Evolutionary conservation across 2,329 filamentous ascomycete species (phyloP), one percentile per base, ranked within the genome.

Genomic region (Fusarium subglutinans): DNA sequence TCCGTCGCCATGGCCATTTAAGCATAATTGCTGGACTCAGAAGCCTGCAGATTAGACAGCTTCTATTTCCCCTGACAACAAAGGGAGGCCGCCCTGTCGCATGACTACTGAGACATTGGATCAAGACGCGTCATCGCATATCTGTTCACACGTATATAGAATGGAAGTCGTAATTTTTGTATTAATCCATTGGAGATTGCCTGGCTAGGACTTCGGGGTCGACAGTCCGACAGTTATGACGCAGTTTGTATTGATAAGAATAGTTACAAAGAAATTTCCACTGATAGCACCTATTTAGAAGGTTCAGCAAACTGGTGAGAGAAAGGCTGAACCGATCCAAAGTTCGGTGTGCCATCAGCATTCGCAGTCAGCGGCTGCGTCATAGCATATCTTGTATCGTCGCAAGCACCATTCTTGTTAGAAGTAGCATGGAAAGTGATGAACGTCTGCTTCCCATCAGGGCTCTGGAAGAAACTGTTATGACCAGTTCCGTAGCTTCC

Each of bases 391-490:
- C 89, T 79, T 9, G 83, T 86, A 4, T 86, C 83, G 66, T 89
- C 87, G 63, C 89, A 90, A 3, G 85, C 83, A 2, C 88, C 88
- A 1, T 79, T 80, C 17, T 82, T 80, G 66, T 84, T 86, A 4
- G 82, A 80, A 1, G 87, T 89, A 2, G 88, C 88, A 71, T 90
- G 88, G 78, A 88, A 90, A 1, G 87, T 85, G 58, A 87, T 88
- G 85, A 85, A 90, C 6, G 84, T 86, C 78, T 90, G 83, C 2
- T 80, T 85, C 7, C 84, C 87, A 69, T 90, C 87, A 0, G 88
- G 88, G 70, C 87, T 89, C 35, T 79, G 81, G 80, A 91, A 90
- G 83, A 90, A 90, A 6, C 86, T 87, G 73, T 90, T 90, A 69
- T 90, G 87, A 1, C 87, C 88, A 1, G 88, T 87, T 20, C 88